Conservation (phyloP, 2,329 filamentous ascomycete species). For the Phyllosticta citriasiana region DNA sequence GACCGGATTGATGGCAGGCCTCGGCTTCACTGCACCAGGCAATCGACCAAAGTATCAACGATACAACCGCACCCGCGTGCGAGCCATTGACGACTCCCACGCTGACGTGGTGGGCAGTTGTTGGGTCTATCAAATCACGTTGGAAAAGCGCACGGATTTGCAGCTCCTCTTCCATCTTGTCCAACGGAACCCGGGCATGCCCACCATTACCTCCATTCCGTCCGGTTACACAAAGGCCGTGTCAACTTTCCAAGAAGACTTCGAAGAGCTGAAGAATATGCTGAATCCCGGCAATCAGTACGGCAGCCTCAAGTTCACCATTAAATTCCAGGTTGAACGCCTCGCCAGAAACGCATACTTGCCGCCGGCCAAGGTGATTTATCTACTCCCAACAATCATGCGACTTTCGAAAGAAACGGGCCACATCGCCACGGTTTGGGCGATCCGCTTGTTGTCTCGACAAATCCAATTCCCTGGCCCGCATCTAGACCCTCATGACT, state of each 20-base stretch:
- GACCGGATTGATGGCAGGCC: slow-evolving; percentile 13
- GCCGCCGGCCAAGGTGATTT: slow-evolving; percentile 41
- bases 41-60: slow-evolving; percentile 3
- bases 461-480: slow-evolving; percentile 48
- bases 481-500: slow-evolving; percentile 35
- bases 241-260: slow-evolving; percentile 9
- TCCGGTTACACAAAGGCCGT: slow-evolving; percentile 1
- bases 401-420: slow-evolving; percentile 19
- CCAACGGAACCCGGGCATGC: slow-evolving; percentile 19
- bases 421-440: slow-evolving; percentile 24
- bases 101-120: slow-evolving; percentile 35
- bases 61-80: slow-evolving; percentile 20
- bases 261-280: slow-evolving; percentile 4
- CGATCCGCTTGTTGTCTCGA: slow-evolving; percentile 44
- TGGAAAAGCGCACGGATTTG: slow-evolving; percentile 19
- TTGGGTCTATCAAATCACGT: slow-evolving; percentile 39
- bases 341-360: slow-evolving; percentile 45
- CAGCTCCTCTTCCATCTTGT: slow-evolving; percentile 13
- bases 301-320: slow-evolving; percentile 37
- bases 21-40: slow-evolving; percentile 8
- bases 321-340: slow-evolving; percentile 54
- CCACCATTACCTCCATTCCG: slow-evolving; percentile 11
- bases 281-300: slow-evolving; percentile 6
- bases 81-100: slow-evolving; percentile 28
- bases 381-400: slow-evolving; percentile 38